Evolutionary conservation across 2,329 filamentous ascomycete genomes (phyloP), one percentile per base, ranked within the genome.

Genomic region (Calonectria hawksworthii): DNA sequence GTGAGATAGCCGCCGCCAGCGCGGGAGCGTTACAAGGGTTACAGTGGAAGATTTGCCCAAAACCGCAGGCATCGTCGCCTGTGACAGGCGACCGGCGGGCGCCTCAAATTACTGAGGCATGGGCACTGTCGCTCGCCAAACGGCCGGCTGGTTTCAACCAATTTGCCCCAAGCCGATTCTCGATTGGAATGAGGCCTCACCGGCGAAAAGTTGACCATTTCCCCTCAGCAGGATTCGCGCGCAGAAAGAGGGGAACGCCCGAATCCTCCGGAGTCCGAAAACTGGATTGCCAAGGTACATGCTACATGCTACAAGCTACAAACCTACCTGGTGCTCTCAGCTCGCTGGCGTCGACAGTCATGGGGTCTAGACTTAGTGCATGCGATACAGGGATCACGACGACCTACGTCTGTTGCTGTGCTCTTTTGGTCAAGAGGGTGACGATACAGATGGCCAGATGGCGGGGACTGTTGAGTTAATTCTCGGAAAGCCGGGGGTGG

Each of bases 341-440:
- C 38, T 61, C 38, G 38, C 52, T 61, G 54, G 54, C 21, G 32
- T 38, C 23, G 23, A 56, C 28, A 61, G 69, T 72, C 69, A 72
- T 72, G 69, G 38, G 69, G 63, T 51, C 69, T 47, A 7, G 38
- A 28, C 51, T 65, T 61, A 59, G 69, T 67, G 69, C 69, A 59
- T 52, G 30, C 32, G 50, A 44, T 32, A 51, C 63, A 67, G 69
- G 69, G 69, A 67, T 72, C 64, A 30, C 41, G 63, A 51, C 38
- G 63, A 50, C 69, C 41, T 50, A 30, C 38, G 47, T 10, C 69
- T 65, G 59, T 23, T 44, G 59, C 36, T 44, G 69, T 32, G 51
- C 63, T 18, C 32, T 30, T 36, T 70, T 70, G 68, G 44, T 52
- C 28, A 41, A 50, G 41, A 51, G 50, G n/a, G 68, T 54, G 32